Conservation (phyloP, 164 flowering plant genomes). For the Umbellularia californica region DNA sequence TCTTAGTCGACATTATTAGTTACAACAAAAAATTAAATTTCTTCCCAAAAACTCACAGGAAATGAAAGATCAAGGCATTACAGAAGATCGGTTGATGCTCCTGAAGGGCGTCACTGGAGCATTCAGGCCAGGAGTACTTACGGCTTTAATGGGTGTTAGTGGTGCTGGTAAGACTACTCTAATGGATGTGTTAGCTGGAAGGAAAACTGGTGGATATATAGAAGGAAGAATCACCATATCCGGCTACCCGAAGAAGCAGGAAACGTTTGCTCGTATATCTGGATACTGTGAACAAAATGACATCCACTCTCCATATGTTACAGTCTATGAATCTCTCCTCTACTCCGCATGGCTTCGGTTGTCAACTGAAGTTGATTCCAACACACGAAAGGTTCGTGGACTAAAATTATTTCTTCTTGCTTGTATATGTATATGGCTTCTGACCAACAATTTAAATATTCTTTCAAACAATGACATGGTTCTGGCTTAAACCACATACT, state of each 20-base stretch:
- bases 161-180: constrained; percentile 62
- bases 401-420: not conserved
- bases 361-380: constrained; percentile 26
- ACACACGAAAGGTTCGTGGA: constrained; percentile 29
- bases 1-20: not conserved
- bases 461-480: too few species aligned
- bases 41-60: constrained; percentile 15
- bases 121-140: constrained; percentile 55
- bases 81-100: constrained; percentile 29
- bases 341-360: constrained; percentile 53
- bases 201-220: constrained; percentile 46
- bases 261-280: constrained; percentile 47
- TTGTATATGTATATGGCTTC: not conserved
- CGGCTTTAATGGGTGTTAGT: constrained; percentile 56
- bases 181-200: constrained; percentile 51
- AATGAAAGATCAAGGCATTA: constrained; percentile 42
- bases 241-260: constrained; percentile 46
- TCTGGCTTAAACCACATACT: too few species aligned
- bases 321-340: constrained; percentile 43
- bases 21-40: not conserved
- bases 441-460: too few species aligned
- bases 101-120: constrained; percentile 44
- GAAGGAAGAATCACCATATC: constrained; percentile 43
- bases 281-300: constrained; percentile 59
- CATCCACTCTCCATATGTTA: constrained; percentile 48